Evolutionary conservation across 208 protist genomes (phyloP).

Genomic region (Strigomonas culicis): DNA sequence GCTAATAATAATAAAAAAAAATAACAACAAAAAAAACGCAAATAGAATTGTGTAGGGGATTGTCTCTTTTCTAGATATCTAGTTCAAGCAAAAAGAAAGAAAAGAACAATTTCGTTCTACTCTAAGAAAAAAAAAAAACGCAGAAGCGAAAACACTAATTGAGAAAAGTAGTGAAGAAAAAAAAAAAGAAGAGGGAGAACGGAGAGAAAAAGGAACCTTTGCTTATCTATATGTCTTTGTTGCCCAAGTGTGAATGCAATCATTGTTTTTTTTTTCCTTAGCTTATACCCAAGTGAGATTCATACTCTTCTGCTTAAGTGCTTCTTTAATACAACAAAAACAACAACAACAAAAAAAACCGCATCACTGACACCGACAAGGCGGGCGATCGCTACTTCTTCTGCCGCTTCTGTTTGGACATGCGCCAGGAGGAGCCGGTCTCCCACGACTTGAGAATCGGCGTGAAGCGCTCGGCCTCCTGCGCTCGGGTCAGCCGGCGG

Average conservation of each 20-base stretch:
- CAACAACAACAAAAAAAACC: background rate
- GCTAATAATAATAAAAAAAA: background rate
- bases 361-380: background rate
- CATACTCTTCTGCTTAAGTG: constrained; percentile 8
- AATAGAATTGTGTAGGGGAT: too few relatives aligned
- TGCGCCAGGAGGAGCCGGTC: constrained; percentile 86
- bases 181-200: constrained; percentile 5
- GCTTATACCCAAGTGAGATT: background rate
- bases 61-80: constrained; percentile 1
- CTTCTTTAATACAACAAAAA: constrained; percentile 11
- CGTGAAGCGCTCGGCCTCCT: constrained; percentile 78
- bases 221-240: background rate
- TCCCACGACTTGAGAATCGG: constrained; percentile 87
- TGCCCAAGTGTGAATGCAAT: background rate
- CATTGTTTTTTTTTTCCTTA: constrained; percentile 14
- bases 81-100: background rate
- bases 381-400: constrained; percentile 26
- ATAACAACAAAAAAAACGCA: too few relatives aligned
- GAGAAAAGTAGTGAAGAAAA: background rate
- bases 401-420: constrained; percentile 64
- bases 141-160: background rate
- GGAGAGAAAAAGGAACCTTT: background rate
- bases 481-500: constrained; percentile 64
- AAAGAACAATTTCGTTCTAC: background rate
- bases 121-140: constrained; percentile 9